Percentiles rank a stretch among this genome's conserved stretches.
These are phyloP conservation scores for Microcyclospora pomicola DNA, from an alignment of 2,329 filamentous ascomycete species.

Conservation along the genomic window DNA sequence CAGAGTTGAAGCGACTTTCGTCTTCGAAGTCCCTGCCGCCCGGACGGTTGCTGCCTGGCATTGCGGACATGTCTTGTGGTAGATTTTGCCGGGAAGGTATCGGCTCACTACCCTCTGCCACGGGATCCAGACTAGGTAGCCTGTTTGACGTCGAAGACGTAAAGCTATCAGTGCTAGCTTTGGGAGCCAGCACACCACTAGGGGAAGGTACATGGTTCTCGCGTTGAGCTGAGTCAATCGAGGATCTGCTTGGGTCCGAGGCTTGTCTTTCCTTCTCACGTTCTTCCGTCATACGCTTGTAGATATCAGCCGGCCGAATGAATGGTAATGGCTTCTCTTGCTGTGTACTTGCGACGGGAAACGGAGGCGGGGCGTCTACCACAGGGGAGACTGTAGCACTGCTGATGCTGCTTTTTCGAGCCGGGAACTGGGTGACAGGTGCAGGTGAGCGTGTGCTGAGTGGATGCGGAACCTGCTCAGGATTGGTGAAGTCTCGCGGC, in stretches of 20 bases:
- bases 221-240: conserved; percentile 35
- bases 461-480: conserved; percentile 36
- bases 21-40: neutral
- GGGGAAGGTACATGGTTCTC: conserved; percentile 1
- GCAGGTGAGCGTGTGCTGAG: conserved; percentile 29
- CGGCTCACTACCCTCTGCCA: conserved; percentile 8
- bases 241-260: conserved; percentile 44
- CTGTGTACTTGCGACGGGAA: conserved; percentile 5
- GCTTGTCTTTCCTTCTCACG: conserved; percentile 42
- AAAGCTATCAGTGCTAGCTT: neutral
- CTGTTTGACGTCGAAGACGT: conserved; percentile 5
- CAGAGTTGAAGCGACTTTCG: neutral
- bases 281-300: conserved; percentile 57
- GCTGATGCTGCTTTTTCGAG: conserved; percentile 49
- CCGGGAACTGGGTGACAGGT: conserved; percentile 37
- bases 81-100: conserved; percentile 5
- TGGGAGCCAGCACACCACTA: neutral
- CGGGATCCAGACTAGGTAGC: conserved; percentile 9
- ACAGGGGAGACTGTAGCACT: conserved; percentile 27
- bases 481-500: conserved; percentile 37
- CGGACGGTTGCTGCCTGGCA: neutral
- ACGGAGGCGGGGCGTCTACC: conserved; percentile 6
- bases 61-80: neutral
- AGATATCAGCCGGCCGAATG: conserved; percentile 63
- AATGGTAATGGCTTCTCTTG: conserved; percentile 45